Conservation (phyloP, 2,329 filamentous ascomycete species). For the Colletotrichum sp. region DNA sequence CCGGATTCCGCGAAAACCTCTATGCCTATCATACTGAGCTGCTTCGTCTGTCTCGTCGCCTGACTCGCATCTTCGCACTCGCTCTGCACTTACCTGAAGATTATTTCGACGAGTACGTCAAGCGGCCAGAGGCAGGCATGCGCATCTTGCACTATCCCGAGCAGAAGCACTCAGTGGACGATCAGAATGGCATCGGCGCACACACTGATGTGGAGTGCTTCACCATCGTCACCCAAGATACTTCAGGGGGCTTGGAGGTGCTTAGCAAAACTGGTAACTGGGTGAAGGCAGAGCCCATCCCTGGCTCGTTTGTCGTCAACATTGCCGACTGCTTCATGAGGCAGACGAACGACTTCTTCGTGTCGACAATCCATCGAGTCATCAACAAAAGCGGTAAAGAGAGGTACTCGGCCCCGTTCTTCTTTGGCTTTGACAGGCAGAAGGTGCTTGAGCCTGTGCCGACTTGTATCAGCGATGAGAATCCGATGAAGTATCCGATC, state of each 20-base stretch:
- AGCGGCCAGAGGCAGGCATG: conserved; percentile 35
- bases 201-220: conserved; percentile 56
- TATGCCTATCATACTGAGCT: conserved; percentile 38
- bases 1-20: conserved; percentile 38
- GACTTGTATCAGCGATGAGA: conserved; percentile 32
- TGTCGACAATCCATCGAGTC: conserved; percentile 45
- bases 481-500: conserved; percentile 36
- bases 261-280: conserved; percentile 48
- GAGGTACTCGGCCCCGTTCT: conserved; percentile 45
- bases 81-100: conserved; percentile 43
- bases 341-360: conserved; percentile 46
- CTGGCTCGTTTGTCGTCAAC: conserved; percentile 49
- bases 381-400: conserved; percentile 39
- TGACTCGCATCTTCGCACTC: conserved; percentile 45
- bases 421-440: conserved; percentile 30
- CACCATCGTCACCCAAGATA: conserved; percentile 51
- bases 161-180: conserved; percentile 22
- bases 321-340: conserved; percentile 48
- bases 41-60: conserved; percentile 37
- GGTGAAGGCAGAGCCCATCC: conserved; percentile 46
- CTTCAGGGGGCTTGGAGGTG: conserved; percentile 48
- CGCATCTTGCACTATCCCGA: conserved; percentile 47
- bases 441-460: conserved; percentile 33
- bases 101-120: conserved; percentile 41
- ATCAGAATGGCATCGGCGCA: conserved; percentile 40